Evolutionary conservation across 805 yeast species (phyloP).

Genomic region (Pichia manshurica): DNA sequence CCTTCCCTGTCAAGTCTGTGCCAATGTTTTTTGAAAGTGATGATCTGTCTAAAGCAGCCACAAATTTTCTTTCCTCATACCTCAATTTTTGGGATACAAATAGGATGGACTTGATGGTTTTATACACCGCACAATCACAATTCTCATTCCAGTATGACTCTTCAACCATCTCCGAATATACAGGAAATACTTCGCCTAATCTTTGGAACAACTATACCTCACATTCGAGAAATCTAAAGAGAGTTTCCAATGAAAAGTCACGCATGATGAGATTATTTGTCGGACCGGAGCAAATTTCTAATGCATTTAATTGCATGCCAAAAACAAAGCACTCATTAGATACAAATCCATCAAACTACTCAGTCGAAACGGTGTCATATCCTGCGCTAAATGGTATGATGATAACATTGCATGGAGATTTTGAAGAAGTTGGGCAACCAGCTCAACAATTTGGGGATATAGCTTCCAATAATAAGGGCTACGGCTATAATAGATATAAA

Average conservation of each 20-base stretch:
- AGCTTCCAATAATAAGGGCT: constrained; percentile 4
- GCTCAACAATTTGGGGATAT: constrained; percentile 13
- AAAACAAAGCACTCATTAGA: constrained; percentile 65
- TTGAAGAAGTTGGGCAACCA: constrained; percentile 51
- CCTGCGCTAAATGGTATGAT: constrained; percentile 73
- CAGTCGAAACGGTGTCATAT: constrained; percentile 72
- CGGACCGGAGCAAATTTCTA: constrained; percentile 65
- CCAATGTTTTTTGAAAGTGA: constrained; percentile 78
- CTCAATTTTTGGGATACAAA: constrained; percentile 77
- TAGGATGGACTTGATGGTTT: constrained; percentile 58
- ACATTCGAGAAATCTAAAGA: constrained; percentile 69
- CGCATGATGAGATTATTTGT: constrained; percentile 53
- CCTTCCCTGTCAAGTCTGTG: constrained; percentile 49
- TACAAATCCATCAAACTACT: constrained; percentile 56
- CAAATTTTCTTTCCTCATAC: constrained; percentile 73
- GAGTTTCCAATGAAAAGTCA: constrained; percentile 50
- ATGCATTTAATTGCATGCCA: constrained; percentile 66
- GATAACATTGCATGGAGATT: constrained; percentile 79
- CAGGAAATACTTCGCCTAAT: constrained; percentile 18
- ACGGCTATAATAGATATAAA: constrained; percentile 22
- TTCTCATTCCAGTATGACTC: constrained; percentile 78
- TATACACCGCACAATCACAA: constrained; percentile 79
- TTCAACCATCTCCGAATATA: constrained; percentile 36
- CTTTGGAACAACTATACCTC: constrained; percentile 65
- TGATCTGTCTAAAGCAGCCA: constrained; percentile 62